phyloP scores from a whole-genome alignment of 192 early-diverging fungal species.

The Coemansia sp. region DNA sequence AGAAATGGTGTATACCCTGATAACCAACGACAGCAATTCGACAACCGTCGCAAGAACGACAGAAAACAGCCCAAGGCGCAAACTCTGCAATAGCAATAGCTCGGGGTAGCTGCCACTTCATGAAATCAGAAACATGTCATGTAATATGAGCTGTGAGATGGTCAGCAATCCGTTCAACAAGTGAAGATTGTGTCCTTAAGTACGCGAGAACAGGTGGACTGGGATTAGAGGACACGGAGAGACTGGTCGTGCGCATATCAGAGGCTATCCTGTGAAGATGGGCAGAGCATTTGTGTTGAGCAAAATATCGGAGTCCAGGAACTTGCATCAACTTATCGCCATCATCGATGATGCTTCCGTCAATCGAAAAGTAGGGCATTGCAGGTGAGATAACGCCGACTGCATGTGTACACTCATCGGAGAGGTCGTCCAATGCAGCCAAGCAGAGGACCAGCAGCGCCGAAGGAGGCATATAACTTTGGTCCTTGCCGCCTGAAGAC shows the following conservation, averaged over 20 bases:
- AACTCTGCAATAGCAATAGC: no score
- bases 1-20: no score
- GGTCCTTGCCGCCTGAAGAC: neutral
- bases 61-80: neutral
- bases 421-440: constrained; percentile 22
- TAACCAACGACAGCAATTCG: no score
- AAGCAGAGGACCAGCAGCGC: constrained; percentile 26
- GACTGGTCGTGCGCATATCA: constrained; percentile 7
- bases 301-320: constrained; percentile 13
- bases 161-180: constrained; percentile 3
- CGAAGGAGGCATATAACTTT: neutral
- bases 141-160: no score
- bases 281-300: neutral
- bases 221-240: no score
- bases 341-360: constrained; percentile 18
- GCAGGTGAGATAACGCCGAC: constrained; percentile 11
- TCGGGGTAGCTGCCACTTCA: no score
- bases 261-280: neutral
- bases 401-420: constrained; percentile 4
- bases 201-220: neutral
- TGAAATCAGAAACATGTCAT: no score
- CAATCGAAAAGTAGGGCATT: constrained; percentile 18
- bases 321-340: constrained; percentile 20
- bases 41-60: no score
- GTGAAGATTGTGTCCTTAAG: neutral